A percentile compares a stretch with the other conserved stretches of the same genome.
These are phyloP conservation scores for Amborella trichopoda DNA, from an alignment of 164 flowering plant genomes.

Conservation along the genomic window DNA sequence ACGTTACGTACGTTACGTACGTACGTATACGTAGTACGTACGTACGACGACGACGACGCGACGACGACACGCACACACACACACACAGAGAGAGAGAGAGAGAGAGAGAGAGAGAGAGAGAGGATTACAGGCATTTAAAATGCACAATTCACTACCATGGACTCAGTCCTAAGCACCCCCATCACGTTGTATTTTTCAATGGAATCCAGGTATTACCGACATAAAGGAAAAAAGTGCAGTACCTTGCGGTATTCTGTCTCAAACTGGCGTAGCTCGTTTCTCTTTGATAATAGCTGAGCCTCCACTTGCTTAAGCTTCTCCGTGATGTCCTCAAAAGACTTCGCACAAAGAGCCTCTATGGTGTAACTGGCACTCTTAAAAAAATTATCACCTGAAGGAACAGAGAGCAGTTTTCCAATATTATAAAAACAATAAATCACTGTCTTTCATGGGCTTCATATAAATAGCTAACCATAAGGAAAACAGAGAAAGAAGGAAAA, in stretches of 20 bases:
- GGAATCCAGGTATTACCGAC: not conserved
- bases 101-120: too few species aligned
- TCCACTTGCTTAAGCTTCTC: conserved; percentile 80
- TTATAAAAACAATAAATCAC: too few species aligned
- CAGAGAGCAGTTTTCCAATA: not conserved
- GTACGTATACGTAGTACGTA: too few species aligned
- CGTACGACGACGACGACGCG: too few species aligned
- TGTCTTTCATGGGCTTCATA: too few species aligned
- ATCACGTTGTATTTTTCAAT: too few species aligned
- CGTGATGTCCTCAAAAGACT: conserved; percentile 67
- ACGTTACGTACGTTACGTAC: too few species aligned
- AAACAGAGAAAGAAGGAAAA: conserved; percentile 1
- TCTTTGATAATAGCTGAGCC: conserved; percentile 75
- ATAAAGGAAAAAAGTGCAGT: not conserved
- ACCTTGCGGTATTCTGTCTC: conserved; percentile 91
- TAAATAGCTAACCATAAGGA: not conserved
- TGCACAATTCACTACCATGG: too few species aligned
- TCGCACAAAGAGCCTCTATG: conserved; percentile 91
- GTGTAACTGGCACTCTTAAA: conserved; percentile 88
- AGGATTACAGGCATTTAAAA: too few species aligned
- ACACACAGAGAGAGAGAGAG: too few species aligned
- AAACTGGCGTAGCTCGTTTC: conserved; percentile 89
- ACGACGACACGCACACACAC: too few species aligned
- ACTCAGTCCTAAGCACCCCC: too few species aligned
- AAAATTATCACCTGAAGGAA: conserved; percentile 79